These are phyloP conservation scores for Scedosporium boydii DNA, from an alignment of 2,329 filamentous ascomycete species.

Conservation along the genomic window DNA sequence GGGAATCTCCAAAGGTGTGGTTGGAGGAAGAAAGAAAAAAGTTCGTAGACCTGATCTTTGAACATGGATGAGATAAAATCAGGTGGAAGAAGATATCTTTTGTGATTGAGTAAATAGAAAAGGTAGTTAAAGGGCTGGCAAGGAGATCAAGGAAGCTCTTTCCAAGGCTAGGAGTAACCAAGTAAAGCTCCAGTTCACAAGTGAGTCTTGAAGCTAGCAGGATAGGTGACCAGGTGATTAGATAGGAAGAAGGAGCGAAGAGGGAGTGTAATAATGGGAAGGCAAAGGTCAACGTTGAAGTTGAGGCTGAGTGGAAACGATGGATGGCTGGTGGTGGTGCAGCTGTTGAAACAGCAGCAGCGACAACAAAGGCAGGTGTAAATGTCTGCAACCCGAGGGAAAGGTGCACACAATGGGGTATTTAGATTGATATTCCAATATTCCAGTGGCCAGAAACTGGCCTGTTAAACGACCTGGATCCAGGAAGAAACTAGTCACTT, in stretches of 20 bases:
- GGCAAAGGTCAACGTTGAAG: no score
- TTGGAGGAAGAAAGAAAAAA: not conserved
- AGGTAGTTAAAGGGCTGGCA: not conserved
- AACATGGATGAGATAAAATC: not conserved
- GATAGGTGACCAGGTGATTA: not conserved
- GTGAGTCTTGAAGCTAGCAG: not conserved
- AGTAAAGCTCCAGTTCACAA: not conserved
- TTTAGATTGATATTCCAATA: not conserved
- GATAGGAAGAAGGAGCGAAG: not conserved
- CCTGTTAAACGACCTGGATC: not conserved
- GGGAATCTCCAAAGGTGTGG: not conserved
- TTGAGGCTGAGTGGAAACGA: no score
- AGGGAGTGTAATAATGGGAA: no score
- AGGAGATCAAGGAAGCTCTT: not conserved
- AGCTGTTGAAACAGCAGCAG: not conserved
- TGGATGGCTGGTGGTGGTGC: not conserved
- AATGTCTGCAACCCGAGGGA: not conserved
- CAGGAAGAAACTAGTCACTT: not conserved
- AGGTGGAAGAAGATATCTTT: not conserved
- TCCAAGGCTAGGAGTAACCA: not conserved
- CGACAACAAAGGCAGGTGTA: not conserved
- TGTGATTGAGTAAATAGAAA: not conserved
- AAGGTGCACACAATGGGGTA: not conserved
- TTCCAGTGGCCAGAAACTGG: not conserved
- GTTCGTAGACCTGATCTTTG: not conserved